These are phyloP conservation scores for Bryum argenteum DNA, from an alignment of 225 moss, liverwort and hornwort species.

Conservation along the genomic window DNA sequence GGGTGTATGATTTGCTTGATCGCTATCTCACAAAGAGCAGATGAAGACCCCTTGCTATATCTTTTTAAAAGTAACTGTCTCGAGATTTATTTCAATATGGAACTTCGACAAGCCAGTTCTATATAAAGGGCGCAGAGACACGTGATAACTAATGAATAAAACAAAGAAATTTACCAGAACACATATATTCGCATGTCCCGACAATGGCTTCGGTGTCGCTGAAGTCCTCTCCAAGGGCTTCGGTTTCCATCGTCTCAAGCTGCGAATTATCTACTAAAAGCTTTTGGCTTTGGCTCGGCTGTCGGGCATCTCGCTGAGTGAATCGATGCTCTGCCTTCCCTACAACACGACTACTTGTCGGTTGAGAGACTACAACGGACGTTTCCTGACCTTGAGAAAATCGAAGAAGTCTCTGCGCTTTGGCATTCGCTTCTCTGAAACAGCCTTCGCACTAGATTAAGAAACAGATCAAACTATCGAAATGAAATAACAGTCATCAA, in stretches of 20 bases:
- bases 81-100: background rate
- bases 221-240: slow-evolving; percentile 64
- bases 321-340: slow-evolving; percentile 43
- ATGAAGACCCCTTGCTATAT: background rate
- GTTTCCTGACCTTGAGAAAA: slow-evolving; percentile 52
- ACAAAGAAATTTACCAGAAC: slow-evolving; percentile 57
- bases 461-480: slow-evolving; percentile 14
- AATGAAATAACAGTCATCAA: slow-evolving; percentile 2
- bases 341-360: slow-evolving; percentile 31
- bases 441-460: slow-evolving; percentile 19
- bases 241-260: slow-evolving; percentile 62
- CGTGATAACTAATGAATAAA: background rate
- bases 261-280: slow-evolving; percentile 35
- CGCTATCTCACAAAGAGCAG: slow-evolving; percentile 24
- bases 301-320: slow-evolving; percentile 48
- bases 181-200: slow-evolving; percentile 92
- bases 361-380: slow-evolving; percentile 33
- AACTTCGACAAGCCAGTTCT: background rate
- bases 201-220: slow-evolving; percentile 72
- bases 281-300: slow-evolving; percentile 36
- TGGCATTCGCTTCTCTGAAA: slow-evolving; percentile 59
- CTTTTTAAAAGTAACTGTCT: slow-evolving; percentile 9
- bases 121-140: slow-evolving; percentile 2
- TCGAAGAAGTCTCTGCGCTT: slow-evolving; percentile 59
- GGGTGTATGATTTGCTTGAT: slow-evolving; percentile 7